These are phyloP conservation scores for Abortiporus biennis DNA, from an alignment of 1,284 basidiomycete species.

Conservation along the genomic window DNA sequence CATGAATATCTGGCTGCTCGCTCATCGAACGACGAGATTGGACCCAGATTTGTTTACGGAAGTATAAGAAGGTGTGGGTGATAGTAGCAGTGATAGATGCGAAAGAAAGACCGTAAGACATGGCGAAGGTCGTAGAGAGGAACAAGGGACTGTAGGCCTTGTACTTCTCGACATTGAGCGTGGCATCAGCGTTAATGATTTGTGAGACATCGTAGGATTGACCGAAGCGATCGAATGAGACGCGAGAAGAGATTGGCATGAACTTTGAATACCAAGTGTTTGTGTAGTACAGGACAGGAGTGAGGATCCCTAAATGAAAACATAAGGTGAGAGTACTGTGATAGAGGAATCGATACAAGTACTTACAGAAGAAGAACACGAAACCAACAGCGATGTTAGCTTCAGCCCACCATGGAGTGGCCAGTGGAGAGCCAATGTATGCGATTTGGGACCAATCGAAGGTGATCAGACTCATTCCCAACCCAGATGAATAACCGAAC, in stretches of 20 bases:
- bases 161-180: constrained; percentile 48
- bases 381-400: constrained; percentile 56
- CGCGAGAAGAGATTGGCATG: constrained; percentile 54
- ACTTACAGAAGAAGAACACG: constrained; percentile 50
- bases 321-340: constrained; percentile 20
- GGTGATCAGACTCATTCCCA: constrained; percentile 38
- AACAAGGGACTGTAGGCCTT: constrained; percentile 53
- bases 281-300: constrained; percentile 49
- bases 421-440: constrained; percentile 58
- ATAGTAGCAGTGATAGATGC: constrained; percentile 53
- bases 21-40: constrained; percentile 56
- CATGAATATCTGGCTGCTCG: constrained; percentile 85
- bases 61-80: constrained; percentile 77
- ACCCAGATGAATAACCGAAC: constrained; percentile 35
- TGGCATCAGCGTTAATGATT: constrained; percentile 46
- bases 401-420: constrained; percentile 51
- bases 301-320: constrained; percentile 50
- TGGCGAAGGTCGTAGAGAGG: constrained; percentile 64
- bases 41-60: constrained; percentile 72
- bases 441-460: constrained; percentile 43
- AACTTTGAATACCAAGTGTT: constrained; percentile 33
- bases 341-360: constrained; percentile 13
- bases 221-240: constrained; percentile 54
- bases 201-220: constrained; percentile 47
- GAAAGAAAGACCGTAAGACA: constrained; percentile 59